A percentile compares a stretch with the other conserved stretches of the same genome.
phyloP scores from a whole-genome alignment of 495 filamentous ascomycete genomes.

The Physcia stellaris region DNA sequence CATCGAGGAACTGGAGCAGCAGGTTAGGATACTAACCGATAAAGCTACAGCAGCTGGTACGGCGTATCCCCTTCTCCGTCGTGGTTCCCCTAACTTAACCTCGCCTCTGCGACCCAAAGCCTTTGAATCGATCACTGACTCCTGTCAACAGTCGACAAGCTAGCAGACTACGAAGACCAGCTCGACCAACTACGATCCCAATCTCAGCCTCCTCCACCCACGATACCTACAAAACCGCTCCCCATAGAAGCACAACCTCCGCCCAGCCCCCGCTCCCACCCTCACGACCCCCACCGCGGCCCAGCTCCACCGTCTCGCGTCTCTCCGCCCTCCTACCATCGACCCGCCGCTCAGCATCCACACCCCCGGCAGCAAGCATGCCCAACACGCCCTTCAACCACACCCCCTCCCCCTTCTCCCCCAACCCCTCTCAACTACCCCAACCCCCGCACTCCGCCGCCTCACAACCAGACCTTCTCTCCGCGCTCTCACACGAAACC shows the following conservation, averaged over 20 bases:
- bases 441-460: constrained; percentile 37
- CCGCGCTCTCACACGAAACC: constrained; percentile 59
- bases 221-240: constrained; percentile 37
- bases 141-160: constrained; percentile 44
- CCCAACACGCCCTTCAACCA: no score
- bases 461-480: constrained; percentile 45
- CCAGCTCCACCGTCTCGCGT: constrained; percentile 39
- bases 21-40: constrained; percentile 57
- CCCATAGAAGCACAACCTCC: constrained; percentile 15
- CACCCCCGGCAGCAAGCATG: no score
- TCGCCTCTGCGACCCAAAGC: background rate
- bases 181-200: constrained; percentile 46
- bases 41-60: constrained; percentile 67
- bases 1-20: constrained; percentile 70
- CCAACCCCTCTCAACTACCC: constrained; percentile 42
- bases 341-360: constrained; percentile 14
- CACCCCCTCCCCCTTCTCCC: constrained; percentile 25
- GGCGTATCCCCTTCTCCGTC: constrained; percentile 15
- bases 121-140: background rate
- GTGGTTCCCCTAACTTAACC: background rate
- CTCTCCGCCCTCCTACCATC: constrained; percentile 19
- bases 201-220: constrained; percentile 15
- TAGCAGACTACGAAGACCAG: constrained; percentile 93
- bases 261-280: constrained; percentile 17
- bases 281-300: constrained; percentile 12